Base-by-base conservation (phyloP, 495 filamentous ascomycete genomes). In the Xanthoparmelia taractica region DNA sequence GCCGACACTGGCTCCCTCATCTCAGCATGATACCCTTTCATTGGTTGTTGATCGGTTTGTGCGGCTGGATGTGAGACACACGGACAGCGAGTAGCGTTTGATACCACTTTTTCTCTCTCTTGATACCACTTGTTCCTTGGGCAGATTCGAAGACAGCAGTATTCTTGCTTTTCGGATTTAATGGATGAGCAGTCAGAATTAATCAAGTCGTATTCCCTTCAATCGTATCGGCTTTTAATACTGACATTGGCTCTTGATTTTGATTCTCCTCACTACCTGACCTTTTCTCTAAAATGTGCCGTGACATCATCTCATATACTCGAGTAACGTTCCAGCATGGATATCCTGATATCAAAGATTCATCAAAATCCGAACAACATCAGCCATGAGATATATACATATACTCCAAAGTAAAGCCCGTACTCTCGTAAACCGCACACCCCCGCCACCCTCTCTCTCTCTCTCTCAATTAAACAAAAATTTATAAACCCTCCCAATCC, bases 401-500 rank as follows among this genome's bases (percentile, higher is more conserved):
- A n/a, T n/a, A n/a, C 38, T 40, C 38, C 38, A 40, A 40, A 2
- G 8, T n/a, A n/a, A n/a, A n/a, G n/a, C n/a, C n/a, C n/a, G n/a
- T n/a, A n/a, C n/a, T n/a, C n/a, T n/a, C 38, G 38, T 37, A 37
- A 11, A 5, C 34, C 34, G 34, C 11, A 37, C 5, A 37, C 34
- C 5, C 34, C n/a, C n/a, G n/a, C n/a, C n/a, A n/a, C n/a, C n/a
- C n/a, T n/a, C n/a, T n/a, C n/a, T n/a, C n/a, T n/a, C n/a, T n/a
- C n/a, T n/a, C n/a, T n/a, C 25, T 56, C 60, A 62, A 18, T 55
- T 23, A 13, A 40, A 62, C 23, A 62, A 34, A 20, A 63, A 63
- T 23, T 65, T 55, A 36, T 65, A 65, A 7, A 65, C 63, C 48
- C 63, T n/a, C 13, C 63, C 58, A 17, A 65, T 60, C 34, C 29